A percentile compares a stretch with the other conserved stretches of the same genome.
phyloP scores from a whole-genome alignment of 2,329 filamentous ascomycete genomes.

The Leptographium galeiforme region DNA sequence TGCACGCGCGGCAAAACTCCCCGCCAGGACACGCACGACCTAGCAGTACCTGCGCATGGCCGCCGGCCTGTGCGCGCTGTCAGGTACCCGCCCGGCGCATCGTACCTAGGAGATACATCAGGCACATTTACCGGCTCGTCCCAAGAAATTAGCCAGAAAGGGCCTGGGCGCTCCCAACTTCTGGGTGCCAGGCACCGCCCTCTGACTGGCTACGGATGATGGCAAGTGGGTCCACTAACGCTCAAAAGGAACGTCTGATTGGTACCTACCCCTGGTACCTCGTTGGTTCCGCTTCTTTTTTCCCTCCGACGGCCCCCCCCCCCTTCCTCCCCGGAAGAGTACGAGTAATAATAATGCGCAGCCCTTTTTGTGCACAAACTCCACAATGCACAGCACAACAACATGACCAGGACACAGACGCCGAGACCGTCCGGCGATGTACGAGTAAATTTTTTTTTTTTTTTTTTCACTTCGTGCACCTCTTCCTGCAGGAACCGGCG shows the following conservation, averaged over 20 bases:
- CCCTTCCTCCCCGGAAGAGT: background rate
- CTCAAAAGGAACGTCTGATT: background rate
- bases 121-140: background rate
- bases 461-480: too few species aligned
- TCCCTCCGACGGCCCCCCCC: background rate
- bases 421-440: background rate
- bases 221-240: too few species aligned
- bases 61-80: background rate
- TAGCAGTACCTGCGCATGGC: too few species aligned
- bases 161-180: background rate
- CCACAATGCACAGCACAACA: background rate
- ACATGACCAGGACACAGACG: background rate
- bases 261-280: slow-evolving; percentile 1
- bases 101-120: background rate
- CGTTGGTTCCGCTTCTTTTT: background rate
- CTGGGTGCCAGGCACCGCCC: slow-evolving; percentile 4
- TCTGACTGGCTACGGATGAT: slow-evolving; percentile 1
- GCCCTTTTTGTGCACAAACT: background rate
- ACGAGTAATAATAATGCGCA: too few species aligned
- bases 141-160: background rate
- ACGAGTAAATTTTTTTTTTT: too few species aligned
- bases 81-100: background rate
- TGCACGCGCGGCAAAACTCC: too few species aligned
- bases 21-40: too few species aligned
- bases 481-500: background rate